Base-by-base conservation (phyloP, 345 rosid species). In the Dovyalis caffra region DNA sequence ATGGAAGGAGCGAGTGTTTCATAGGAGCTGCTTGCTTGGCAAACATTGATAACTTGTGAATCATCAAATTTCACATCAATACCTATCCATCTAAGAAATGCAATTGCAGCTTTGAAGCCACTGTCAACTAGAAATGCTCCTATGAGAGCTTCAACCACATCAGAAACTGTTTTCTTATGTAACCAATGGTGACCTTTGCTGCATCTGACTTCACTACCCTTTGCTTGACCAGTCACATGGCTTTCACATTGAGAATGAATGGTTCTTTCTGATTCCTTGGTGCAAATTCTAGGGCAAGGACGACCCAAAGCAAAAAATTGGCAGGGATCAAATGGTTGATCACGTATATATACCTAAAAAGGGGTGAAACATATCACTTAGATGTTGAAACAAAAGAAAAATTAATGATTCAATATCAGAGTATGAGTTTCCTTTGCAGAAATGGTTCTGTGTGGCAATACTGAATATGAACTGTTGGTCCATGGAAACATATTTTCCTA, bases 41-140 rank as follows among this genome's bases (percentile, higher is more conserved):
- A 91, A 81, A 80, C 81, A 69, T 87, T 76, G 53, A 70, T 76
- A 57, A 91, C 90, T 82, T 81, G 91, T 68, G 83, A 62, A 47
- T 82, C 80, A 67, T 87, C 90, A 78, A 91, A 92, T 69, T 91
- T 88, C 68, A 87, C 88, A 69, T 81, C 70, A 74, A 94, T 88
- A 73, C 97, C 95, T 71, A 94, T 82, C 99, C 99, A 94, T 81
- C 81, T 86, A 77, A 94, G 95, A 86, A 94, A 92, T 63, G 90
- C 91, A 63, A 80, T 73, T 73, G 99, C 97, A 43, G 91, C 97
- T 83, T 86, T 89, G 84, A 94, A 94, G 78, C 99, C 97, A 76
- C 87, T 83, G 70, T 94, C 98, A 81, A 92, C 97, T 79, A 94
- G 68, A 82, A 92, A 90, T 66, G 97, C 97, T 74, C 98, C 99